Conservation (phyloP, 2,329 filamentous ascomycete species). For the Stromatinia cepivora region DNA sequence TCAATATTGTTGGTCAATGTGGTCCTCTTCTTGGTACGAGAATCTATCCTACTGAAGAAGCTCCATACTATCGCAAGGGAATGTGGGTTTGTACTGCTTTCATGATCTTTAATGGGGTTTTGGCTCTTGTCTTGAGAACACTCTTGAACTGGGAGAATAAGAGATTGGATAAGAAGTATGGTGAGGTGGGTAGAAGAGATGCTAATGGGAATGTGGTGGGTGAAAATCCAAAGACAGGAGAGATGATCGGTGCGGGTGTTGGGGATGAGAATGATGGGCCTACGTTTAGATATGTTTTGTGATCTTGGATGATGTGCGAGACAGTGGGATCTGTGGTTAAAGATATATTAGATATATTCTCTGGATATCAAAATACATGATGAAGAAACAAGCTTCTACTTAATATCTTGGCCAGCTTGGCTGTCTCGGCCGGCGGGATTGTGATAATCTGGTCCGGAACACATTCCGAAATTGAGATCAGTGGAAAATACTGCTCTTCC, state of each 20-base stretch:
- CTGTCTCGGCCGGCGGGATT: background rate
- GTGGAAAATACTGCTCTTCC: background rate
- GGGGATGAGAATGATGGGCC: slow-evolving; percentile 38
- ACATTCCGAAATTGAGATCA: background rate
- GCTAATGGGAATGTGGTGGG: slow-evolving; percentile 10
- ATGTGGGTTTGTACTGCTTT: slow-evolving; percentile 61
- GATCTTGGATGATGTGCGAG: background rate
- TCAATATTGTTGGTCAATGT: slow-evolving; percentile 66
- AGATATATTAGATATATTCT: background rate
- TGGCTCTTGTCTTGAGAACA: slow-evolving; percentile 55
- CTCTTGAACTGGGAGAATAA: slow-evolving; percentile 61
- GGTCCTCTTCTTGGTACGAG: slow-evolving; percentile 64
- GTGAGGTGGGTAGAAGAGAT: slow-evolving; percentile 24
- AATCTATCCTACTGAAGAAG: slow-evolving; percentile 55
- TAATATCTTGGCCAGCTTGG: slow-evolving; percentile 2
- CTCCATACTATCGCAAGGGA: slow-evolving; percentile 54
- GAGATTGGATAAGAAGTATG: slow-evolving; percentile 52
- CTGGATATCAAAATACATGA: background rate
- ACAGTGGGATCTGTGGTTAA: background rate
- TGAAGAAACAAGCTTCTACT: slow-evolving; percentile 10
- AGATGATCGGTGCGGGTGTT: background rate
- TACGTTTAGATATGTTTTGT: slow-evolving; percentile 35
- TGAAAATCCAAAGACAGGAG: background rate
- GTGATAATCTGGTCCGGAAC: background rate
- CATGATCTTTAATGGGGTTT: slow-evolving; percentile 57